Evolutionary conservation across 306 rosid species (phyloP).

Genomic region (Lathyrus aphaca): DNA sequence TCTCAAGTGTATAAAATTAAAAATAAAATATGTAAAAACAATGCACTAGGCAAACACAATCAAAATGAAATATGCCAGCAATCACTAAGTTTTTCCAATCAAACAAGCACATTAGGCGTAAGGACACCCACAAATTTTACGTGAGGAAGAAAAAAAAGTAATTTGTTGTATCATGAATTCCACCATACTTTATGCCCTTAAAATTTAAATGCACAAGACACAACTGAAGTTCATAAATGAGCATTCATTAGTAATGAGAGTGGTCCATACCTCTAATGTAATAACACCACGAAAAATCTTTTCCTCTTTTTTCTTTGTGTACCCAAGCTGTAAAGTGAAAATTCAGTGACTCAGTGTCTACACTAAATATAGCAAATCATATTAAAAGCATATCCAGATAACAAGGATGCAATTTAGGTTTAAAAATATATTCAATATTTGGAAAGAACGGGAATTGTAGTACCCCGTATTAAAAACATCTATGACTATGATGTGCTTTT

Average conservation of each 20-base stretch:
- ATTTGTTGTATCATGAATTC: neutral
- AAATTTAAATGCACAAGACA: neutral
- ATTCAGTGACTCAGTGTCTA: slow-evolving; percentile 29
- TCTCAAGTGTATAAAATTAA: neutral
- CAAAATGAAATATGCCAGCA: neutral
- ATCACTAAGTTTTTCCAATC: too few relatives aligned
- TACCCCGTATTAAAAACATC: slow-evolving; percentile 1
- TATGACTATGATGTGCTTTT: neutral
- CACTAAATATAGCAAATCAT: slow-evolving; percentile 25
- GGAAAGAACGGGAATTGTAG: neutral
- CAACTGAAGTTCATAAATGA: neutral
- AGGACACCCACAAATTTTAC: too few relatives aligned
- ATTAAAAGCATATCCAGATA: slow-evolving; percentile 19
- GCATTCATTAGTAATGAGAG: slow-evolving; percentile 12
- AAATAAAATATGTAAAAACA: neutral
- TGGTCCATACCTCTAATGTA: slow-evolving; percentile 76
- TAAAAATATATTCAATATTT: neutral
- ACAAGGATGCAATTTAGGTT: slow-evolving; percentile 13
- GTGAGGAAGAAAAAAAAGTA: too few relatives aligned
- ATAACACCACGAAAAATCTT: slow-evolving; percentile 89
- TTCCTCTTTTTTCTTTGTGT: slow-evolving; percentile 95
- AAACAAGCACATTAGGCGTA: too few relatives aligned
- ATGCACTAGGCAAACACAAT: neutral
- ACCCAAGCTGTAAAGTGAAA: slow-evolving; percentile 79
- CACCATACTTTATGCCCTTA: neutral